Conservation (phyloP, 2,329 filamentous ascomycete genomes). For the Sordariomycetes sp. region DNA sequence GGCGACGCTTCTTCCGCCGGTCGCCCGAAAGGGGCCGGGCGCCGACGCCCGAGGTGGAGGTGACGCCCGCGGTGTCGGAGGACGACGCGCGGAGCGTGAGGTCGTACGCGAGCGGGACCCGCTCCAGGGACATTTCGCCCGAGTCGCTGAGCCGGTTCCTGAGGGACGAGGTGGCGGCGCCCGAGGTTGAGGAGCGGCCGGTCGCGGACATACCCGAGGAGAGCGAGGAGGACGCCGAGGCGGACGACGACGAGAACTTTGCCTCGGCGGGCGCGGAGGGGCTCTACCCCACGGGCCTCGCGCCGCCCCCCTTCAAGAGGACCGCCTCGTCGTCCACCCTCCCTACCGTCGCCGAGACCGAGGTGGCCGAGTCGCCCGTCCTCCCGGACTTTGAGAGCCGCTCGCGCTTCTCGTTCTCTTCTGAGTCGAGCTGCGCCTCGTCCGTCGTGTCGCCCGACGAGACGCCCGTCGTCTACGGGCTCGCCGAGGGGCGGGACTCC, state of each 20-base stretch:
- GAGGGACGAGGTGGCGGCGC: constrained; percentile 26
- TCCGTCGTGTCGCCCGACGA: constrained; percentile 22
- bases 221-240: constrained; percentile 16
- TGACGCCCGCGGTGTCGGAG: not conserved
- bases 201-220: constrained; percentile 19
- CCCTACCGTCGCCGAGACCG: not conserved
- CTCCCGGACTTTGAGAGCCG: constrained; percentile 6
- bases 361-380: not conserved
- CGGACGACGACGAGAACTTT: constrained; percentile 53
- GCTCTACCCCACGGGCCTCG: constrained; percentile 34
- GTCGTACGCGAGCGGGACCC: constrained; percentile 12
- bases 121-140: constrained; percentile 40
- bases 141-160: constrained; percentile 43
- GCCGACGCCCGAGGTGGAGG: not conserved
- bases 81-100: constrained; percentile 14
- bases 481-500: constrained; percentile 15
- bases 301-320: constrained; percentile 40
- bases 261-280: constrained; percentile 40
- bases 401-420: constrained; percentile 19
- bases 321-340: constrained; percentile 13
- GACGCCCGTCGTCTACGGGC: constrained; percentile 34
- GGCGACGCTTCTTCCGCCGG: constrained; percentile 42
- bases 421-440: constrained; percentile 19
- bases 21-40: constrained; percentile 16
- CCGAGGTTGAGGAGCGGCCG: constrained; percentile 5